Evolutionary conservation across 2,329 filamentous ascomycete species (phyloP), one percentile per base, ranked within the genome.

Genomic region (Pyrenophora tritici-repentis): DNA sequence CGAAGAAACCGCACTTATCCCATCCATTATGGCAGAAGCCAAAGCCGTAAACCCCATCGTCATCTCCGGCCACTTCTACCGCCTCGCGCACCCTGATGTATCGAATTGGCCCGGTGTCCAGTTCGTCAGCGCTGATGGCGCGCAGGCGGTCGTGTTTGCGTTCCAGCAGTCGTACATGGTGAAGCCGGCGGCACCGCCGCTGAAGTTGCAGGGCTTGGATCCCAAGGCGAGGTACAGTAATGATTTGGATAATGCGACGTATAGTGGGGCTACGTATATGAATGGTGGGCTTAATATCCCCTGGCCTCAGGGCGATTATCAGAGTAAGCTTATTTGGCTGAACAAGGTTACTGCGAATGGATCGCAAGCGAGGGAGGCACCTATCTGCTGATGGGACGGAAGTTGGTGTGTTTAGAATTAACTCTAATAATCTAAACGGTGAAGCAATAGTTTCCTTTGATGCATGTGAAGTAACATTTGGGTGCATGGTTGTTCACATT

Each of bases 31-130:
- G 50, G 73, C 69, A 0, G 73, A 81, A 5, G 80, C 83, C 2
- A 80, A 84, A 50, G 76, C 75, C 43, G 75, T 87, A 40, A 86
- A 84, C 50, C 84, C 84, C 0, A 75, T 86, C 16, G 76, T 87
- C 3, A 76, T 87, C 45, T 72, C 68, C 0, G 84, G 85, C 1
- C 79, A 83, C 47, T 77, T 86, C 69, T 86, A 82, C 75, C 81
- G 85, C 2, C 75, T 88, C 2, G 78, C 73, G 2, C 70, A 85
- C 6, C 84, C 85, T 0, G 81, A 83, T 20, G 71, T 81, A 4
- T 83, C 81, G 3, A 85, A 86, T 61, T 86, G 82, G 79, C 85
- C 85, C 0, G 84, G 83, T 0, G 83, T 80, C 1, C 73, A 86
- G 54, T 86, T 86, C 60, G 74, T 85, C 0, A 80, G 81, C 0